Percentiles rank a stretch among this genome's conserved stretches.
Evolutionary conservation across 2,329 filamentous ascomycete genomes (phyloP).

Genomic region (Plectosphaerella cucumerina): DNA sequence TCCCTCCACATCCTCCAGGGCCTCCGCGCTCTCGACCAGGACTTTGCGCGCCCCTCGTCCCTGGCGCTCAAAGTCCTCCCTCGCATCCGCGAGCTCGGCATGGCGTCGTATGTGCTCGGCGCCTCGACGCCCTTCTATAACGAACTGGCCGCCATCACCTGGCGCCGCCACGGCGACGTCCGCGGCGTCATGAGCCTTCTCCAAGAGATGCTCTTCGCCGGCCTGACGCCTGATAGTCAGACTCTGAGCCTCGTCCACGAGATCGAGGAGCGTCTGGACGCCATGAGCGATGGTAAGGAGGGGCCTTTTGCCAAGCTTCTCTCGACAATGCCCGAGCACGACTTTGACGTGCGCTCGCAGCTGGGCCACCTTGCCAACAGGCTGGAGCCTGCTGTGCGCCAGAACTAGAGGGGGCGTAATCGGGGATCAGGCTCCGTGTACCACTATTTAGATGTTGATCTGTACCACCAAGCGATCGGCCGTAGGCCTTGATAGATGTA

Average conservation of each 20-base stretch:
- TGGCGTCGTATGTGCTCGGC: conserved; percentile 68
- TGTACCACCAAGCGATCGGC: conserved; percentile 34
- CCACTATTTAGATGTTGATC: conserved; percentile 30
- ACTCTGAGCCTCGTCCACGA: conserved; percentile 35
- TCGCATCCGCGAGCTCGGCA: conserved; percentile 62
- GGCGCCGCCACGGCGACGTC: conserved; percentile 57
- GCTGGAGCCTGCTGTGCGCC: neutral
- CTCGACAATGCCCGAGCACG: conserved; percentile 12
- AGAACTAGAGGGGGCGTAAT: neutral
- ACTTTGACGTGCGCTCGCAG: conserved; percentile 9
- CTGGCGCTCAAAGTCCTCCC: conserved; percentile 60
- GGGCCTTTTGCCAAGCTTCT: conserved; percentile 10
- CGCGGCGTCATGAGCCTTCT: conserved; percentile 50
- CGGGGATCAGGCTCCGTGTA: conserved; percentile 6
- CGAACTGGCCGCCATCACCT: conserved; percentile 57
- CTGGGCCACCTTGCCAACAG: conserved; percentile 3
- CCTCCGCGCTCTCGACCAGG: conserved; percentile 50
- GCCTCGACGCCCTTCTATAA: conserved; percentile 68
- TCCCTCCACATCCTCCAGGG: conserved; percentile 56
- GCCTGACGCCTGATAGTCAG: conserved; percentile 50
- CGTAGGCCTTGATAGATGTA: conserved; percentile 23
- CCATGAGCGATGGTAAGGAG: conserved; percentile 7
- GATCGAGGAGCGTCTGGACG: conserved; percentile 25
- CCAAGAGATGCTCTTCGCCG: conserved; percentile 62
- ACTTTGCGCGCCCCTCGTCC: conserved; percentile 54